Conservation (phyloP, 768 basidiomycete genomes). For the Tricholomella constricta region DNA sequence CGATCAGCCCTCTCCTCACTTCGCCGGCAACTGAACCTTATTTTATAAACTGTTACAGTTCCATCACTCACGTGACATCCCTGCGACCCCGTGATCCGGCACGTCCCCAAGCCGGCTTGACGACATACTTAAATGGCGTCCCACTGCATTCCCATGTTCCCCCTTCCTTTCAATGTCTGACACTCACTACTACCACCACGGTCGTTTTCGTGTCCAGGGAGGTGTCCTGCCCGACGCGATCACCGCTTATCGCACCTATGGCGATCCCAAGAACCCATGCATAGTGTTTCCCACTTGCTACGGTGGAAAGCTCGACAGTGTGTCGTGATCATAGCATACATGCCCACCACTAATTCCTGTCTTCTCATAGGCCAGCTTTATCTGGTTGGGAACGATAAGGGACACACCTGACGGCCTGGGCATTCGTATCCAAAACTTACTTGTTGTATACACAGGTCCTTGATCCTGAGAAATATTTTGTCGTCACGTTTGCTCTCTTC, state of each 20-base stretch:
- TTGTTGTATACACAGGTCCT: constrained; percentile 40
- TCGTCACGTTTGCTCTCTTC: constrained; percentile 59
- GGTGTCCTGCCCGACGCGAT: constrained; percentile 57
- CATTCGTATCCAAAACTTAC: not conserved
- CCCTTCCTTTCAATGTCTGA: constrained; percentile 4
- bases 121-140: not conserved
- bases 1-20: constrained; percentile 18
- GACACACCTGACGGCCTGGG: constrained; percentile 6
- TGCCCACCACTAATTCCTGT: constrained; percentile 13
- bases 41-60: constrained; percentile 44
- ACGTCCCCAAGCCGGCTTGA: not conserved
- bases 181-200: constrained; percentile 54
- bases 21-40: constrained; percentile 48
- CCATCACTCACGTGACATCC: constrained; percentile 20
- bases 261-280: constrained; percentile 52
- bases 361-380: constrained; percentile 42
- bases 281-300: constrained; percentile 61
- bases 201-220: constrained; percentile 52
- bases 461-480: constrained; percentile 52
- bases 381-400: constrained; percentile 54
- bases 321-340: constrained; percentile 18
- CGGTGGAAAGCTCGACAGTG: constrained; percentile 54
- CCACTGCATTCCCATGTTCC: not conserved
- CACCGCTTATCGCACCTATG: constrained; percentile 60
- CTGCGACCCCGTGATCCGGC: constrained; percentile 3